These are phyloP conservation scores for Dactylellina sp. DNA, from an alignment of 2,329 filamentous ascomycete genomes.

Conservation along the genomic window DNA sequence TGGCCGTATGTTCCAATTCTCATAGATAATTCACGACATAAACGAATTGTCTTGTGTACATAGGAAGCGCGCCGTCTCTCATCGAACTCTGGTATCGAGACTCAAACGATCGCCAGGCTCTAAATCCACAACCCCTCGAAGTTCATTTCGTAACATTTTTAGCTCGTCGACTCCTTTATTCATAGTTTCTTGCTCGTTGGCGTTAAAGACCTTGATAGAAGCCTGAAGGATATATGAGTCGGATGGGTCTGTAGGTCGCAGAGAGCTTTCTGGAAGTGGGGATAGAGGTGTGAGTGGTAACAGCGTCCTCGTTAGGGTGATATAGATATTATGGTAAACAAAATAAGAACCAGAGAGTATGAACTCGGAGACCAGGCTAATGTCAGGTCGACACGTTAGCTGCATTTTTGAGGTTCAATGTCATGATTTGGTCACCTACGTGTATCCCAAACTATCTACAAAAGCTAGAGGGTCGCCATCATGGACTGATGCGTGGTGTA, in stretches of 20 bases:
- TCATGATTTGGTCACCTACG: slow-evolving; percentile 33
- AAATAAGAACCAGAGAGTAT: slow-evolving; percentile 41
- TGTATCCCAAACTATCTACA: slow-evolving; percentile 59
- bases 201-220: slow-evolving; percentile 58
- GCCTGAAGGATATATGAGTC: slow-evolving; percentile 59
- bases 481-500: slow-evolving; percentile 45
- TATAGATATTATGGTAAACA: slow-evolving; percentile 39
- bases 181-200: slow-evolving; percentile 60
- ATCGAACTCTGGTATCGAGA: slow-evolving; percentile 59
- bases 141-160: slow-evolving; percentile 57
- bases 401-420: background rate
- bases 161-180: slow-evolving; percentile 58
- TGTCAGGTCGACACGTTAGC: slow-evolving; percentile 45
- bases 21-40: no score
- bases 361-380: slow-evolving; percentile 55
- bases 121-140: slow-evolving; percentile 59
- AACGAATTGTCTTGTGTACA: background rate
- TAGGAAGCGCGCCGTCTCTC: background rate
- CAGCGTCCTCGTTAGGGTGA: slow-evolving; percentile 32
- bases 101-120: slow-evolving; percentile 60
- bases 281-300: slow-evolving; percentile 31
- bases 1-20: no score
- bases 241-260: slow-evolving; percentile 57
- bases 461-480: slow-evolving; percentile 59
- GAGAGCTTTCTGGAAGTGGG: slow-evolving; percentile 55